Conservation (phyloP, 805 yeast genomes). For the Suhomyces emberorum region DNA sequence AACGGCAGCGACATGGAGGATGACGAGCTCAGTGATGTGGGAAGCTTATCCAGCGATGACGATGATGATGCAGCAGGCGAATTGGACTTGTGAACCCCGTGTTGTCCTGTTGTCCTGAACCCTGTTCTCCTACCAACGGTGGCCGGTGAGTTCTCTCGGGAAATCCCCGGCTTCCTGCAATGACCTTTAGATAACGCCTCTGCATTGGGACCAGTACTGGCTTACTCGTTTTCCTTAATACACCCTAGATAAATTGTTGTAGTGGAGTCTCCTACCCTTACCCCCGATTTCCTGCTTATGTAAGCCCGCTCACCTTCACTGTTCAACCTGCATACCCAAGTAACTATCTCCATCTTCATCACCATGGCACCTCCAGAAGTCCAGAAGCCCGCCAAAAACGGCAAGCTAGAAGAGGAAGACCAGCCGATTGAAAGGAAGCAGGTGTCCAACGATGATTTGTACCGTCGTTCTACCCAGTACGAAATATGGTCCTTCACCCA, state of each 20-base stretch:
- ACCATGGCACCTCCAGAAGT: background rate
- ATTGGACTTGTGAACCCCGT: conserved; percentile 7
- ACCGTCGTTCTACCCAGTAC: conserved; percentile 82
- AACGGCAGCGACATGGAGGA: conserved; percentile 33
- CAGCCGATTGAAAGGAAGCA: background rate
- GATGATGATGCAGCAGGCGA: conserved; percentile 28
- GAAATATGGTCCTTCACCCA: conserved; percentile 79
- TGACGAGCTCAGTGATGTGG: conserved; percentile 47
- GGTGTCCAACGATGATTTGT: conserved; percentile 78
- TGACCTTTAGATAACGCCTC: background rate
- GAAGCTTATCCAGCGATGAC: conserved; percentile 48
- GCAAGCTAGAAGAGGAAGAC: background rate
- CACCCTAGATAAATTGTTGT: background rate
- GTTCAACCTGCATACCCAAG: no score
- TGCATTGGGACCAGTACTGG: conserved; percentile 1
- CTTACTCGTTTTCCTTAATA: background rate
- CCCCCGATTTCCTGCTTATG: background rate
- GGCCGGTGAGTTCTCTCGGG: no score
- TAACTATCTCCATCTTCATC: conserved; percentile 1
- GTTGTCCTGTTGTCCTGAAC: no score
- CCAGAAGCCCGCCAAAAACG: background rate
- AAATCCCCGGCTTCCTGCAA: no score
- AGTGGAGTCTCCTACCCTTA: background rate
- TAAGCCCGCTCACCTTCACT: no score
- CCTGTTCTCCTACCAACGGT: no score